Evolutionary conservation across 1,284 basidiomycete species (phyloP), one percentile per base, ranked within the genome.

Genomic region (Rhizoctonia solani): DNA sequence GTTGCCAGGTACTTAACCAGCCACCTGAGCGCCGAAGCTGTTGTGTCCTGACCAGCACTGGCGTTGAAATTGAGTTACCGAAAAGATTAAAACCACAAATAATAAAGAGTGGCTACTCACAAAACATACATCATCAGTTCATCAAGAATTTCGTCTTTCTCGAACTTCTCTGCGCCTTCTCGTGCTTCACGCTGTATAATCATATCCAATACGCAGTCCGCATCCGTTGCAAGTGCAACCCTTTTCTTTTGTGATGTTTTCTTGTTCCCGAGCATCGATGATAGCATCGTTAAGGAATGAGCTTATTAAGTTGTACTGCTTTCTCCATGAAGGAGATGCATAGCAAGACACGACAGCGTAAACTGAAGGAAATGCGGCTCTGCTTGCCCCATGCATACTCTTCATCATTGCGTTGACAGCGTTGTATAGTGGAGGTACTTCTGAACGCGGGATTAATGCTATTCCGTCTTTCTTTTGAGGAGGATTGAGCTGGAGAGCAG

Each of bases 151-250:
- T 66, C 63, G 3, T 11, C 25, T 23, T 44, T 54, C 2, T 21
- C 37, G 1, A 66, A 19, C 29, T 21, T 44, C 14, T 54, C 63
- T 4, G 32, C 14, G 6, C 63, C 52, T 9, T 66, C 63, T 19
- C 63, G 41, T 0, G 30, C 52, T 25, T 66, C 63, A 4, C 52
- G 50, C 50, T 65, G 49, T 0, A 65, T 30, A 14, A 53, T 42
- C 61, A 65, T 65, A 44, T 65, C 61, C 49, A 53, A 21, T 25
- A 63, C 49, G 53, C 59, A 52, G 23, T 63, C 58, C 11, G 58
- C 58, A 25, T 61, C 58, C 3, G 49, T 65, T 8, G 50, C 61
- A 13, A 65, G 29, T 8, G 25, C 25, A 23, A 13, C 29, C 6
- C 19, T 46, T 21, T 23, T 25, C 1, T 19, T 30, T 19, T 16